A percentile compares a stretch with the other conserved stretches of the same genome.
phyloP scores from a whole-genome alignment of 768 basidiomycete species.

The Podaxis carcinomalis region DNA sequence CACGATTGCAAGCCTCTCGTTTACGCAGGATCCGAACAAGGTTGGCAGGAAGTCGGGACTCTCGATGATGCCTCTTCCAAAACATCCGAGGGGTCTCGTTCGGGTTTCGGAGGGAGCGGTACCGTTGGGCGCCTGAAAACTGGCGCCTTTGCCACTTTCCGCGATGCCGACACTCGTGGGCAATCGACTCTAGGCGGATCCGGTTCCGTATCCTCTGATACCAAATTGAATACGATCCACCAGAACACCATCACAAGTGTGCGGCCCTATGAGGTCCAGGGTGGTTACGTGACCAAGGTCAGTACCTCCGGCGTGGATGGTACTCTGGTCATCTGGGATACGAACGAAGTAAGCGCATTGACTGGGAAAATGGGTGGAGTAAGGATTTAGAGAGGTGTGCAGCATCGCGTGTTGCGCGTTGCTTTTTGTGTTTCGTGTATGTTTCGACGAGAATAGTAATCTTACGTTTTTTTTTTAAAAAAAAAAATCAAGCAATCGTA shows the following conservation, averaged over 20 bases:
- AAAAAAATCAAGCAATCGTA: background rate
- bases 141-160: slow-evolving; percentile 92
- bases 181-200: slow-evolving; percentile 30
- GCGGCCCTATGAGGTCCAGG: slow-evolving; percentile 61
- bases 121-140: slow-evolving; percentile 79
- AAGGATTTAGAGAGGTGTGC: slow-evolving; percentile 3
- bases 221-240: slow-evolving; percentile 85
- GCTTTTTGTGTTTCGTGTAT: background rate
- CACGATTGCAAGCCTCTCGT: slow-evolving; percentile 97
- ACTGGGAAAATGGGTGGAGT: slow-evolving; percentile 43
- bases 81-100: slow-evolving; percentile 34
- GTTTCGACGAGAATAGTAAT: background rate
- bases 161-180: slow-evolving; percentile 83
- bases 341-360: slow-evolving; percentile 51
- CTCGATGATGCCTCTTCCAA: slow-evolving; percentile 75
- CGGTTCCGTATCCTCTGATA: slow-evolving; percentile 39
- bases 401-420: background rate
- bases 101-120: slow-evolving; percentile 41
- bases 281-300: slow-evolving; percentile 64
- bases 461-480: background rate
- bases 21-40: slow-evolving; percentile 67
- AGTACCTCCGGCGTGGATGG: slow-evolving; percentile 95
- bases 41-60: slow-evolving; percentile 79
- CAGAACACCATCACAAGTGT: slow-evolving; percentile 98
- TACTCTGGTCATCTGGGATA: slow-evolving; percentile 86